A percentile compares a stretch with the other conserved stretches of the same genome.
Evolutionary conservation across 2,329 filamentous ascomycete genomes (phyloP).

Genomic region (Cladosporium sp.): DNA sequence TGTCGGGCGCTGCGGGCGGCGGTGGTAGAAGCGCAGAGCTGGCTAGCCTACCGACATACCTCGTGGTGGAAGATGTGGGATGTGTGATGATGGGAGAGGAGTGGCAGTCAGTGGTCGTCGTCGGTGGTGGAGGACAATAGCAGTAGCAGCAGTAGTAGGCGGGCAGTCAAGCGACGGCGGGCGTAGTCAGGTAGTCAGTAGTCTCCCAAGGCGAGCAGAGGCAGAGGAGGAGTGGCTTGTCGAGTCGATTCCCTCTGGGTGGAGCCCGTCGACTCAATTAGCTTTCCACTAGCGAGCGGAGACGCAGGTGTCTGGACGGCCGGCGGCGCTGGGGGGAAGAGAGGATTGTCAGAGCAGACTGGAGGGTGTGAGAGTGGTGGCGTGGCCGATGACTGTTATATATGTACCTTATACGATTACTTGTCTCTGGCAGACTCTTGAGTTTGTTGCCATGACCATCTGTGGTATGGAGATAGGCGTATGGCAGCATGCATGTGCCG

Average conservation of each 20-base stretch:
- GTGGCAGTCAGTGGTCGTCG: background rate
- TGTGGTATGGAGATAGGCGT: too few relatives aligned
- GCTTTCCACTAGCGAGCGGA: constrained; percentile 9
- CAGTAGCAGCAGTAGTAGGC: too few relatives aligned
- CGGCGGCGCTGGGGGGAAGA: background rate
- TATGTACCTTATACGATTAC: too few relatives aligned
- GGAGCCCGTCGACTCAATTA: constrained; percentile 11
- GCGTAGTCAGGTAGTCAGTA: background rate
- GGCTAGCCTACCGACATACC: constrained; percentile 9
- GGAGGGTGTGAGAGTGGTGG: too few relatives aligned
- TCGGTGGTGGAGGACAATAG: too few relatives aligned
- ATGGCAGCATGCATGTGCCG: too few relatives aligned
- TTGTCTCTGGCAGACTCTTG: too few relatives aligned
- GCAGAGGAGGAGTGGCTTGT: constrained; percentile 9
- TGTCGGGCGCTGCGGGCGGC: constrained; percentile 19
- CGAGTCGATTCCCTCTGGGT: constrained; percentile 2
- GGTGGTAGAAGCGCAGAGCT: constrained; percentile 3
- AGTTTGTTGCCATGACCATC: too few relatives aligned
- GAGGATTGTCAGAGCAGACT: too few relatives aligned
- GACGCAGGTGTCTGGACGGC: constrained; percentile 4
- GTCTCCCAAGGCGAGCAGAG: background rate
- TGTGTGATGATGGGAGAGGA: background rate
- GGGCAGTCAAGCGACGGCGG: background rate
- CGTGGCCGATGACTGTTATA: too few relatives aligned
- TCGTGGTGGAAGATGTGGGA: constrained; percentile 1